phyloP scores from a whole-genome alignment of 345 rosid species.

The Turnera subulata region DNA sequence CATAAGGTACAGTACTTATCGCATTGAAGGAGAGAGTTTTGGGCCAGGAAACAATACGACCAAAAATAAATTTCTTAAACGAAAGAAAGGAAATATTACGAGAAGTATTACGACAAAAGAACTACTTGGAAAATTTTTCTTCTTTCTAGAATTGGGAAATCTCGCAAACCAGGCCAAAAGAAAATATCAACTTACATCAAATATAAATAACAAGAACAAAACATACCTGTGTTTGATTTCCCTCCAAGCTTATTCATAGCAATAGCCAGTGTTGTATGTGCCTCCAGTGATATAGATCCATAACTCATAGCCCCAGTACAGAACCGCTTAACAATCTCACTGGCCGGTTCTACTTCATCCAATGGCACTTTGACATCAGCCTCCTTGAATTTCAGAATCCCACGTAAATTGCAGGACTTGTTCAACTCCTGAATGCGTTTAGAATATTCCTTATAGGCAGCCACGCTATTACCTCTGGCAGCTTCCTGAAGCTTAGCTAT shows the following conservation, averaged over 20 bases:
- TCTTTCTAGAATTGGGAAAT: too few species aligned
- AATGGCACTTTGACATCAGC: slow-evolving; percentile 55
- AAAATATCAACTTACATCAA: not conserved
- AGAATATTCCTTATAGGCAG: slow-evolving; percentile 92
- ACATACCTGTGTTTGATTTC: slow-evolving; percentile 91
- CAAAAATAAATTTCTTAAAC: not conserved
- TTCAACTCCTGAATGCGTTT: slow-evolving; percentile 85
- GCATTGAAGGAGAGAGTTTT: too few species aligned
- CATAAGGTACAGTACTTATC: too few species aligned
- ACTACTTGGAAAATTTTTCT: too few species aligned
- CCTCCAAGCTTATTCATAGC: slow-evolving; percentile 98
- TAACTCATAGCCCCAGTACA: slow-evolving; percentile 99
- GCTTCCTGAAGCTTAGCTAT: slow-evolving; percentile 96
- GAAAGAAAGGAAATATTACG: not conserved
- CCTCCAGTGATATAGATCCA: slow-evolving; percentile 97
- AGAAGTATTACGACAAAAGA: too few species aligned
- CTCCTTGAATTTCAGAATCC: slow-evolving; percentile 82
- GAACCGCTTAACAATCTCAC: slow-evolving; percentile 97
- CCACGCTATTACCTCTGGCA: slow-evolving; percentile 83
- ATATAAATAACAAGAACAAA: not conserved
- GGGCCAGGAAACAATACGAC: too few species aligned
- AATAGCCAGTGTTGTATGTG: slow-evolving; percentile 76
- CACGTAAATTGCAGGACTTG: slow-evolving; percentile 89
- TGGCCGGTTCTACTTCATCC: slow-evolving; percentile 90
- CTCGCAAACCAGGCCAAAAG: too few species aligned